Base-by-base conservation (phyloP, 805 yeast species). In the Myxozyma neotropica region DNA sequence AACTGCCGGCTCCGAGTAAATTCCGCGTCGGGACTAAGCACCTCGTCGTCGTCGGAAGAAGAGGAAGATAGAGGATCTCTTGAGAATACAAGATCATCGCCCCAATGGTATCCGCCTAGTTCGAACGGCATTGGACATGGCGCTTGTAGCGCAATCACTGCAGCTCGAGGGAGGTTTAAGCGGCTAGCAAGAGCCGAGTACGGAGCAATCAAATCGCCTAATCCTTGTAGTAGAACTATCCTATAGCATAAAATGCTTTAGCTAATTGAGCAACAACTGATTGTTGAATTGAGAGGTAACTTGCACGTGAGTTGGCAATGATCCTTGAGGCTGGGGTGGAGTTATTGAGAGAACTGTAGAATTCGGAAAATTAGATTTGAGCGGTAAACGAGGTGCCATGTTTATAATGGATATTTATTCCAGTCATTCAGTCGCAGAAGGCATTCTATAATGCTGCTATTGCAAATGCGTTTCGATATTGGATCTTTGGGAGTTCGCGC, bases 71-170 rank as follows among this genome's bases (percentile, higher is more conserved):
- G 19, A 15, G 59, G 63, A 36, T 61, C 58, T 13, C 33, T 42
- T 17, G 55, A 19, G 39, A 64, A 64, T 7, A 53, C 66, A n/a
- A 64, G 52, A 27, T 64, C 67, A 19, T 64, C 59, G 40, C 67
- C 63, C 67, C 67, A 64, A 35, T 64, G 67, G 19, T 21, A 62
- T 3, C 67, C 67, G 12, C 64, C 66, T 4, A 64, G 49, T 8
- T 60, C 67, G 17, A 64, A 64, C 17, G 67, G 67, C 66, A 63
- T 58, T 15, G 64, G 64, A 17, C 10, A 54, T 7, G 67, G 64
- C 5, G 62, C 67, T 27, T 64, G 64, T 7, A 64, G 43, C 10
- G 59, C 67, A 15, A 58, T 26, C 15, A 64, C 46, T 12, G 29
- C 64, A 12, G 67, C 55, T 19, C 43, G 42, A 3, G 62, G 61